Base-by-base conservation (phyloP, 306 rosid species). In the Crataegus laevigata region DNA sequence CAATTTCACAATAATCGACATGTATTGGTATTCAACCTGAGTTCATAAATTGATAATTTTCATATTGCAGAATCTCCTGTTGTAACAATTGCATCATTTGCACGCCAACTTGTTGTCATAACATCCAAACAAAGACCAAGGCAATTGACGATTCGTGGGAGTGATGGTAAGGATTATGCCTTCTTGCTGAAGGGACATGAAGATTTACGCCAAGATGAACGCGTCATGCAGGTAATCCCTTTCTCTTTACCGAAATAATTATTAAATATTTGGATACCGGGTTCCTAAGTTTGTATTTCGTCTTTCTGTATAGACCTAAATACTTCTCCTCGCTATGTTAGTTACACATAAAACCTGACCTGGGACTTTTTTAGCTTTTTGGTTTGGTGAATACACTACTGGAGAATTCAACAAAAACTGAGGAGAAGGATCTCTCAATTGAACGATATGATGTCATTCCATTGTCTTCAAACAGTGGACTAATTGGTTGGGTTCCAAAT, bases 111-210 rank as follows among this genome's bases (percentile, higher is more conserved):
- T 78, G 89, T 88, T 81, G 96, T 94, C 82, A 94, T 94, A 82
- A 86, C 97, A 72, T 94, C 98, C 78, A 94, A 94, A 89, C 98
- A 94, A 80, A 83, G 98, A 52, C 98, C 98, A 6, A 85, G 97
- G 84, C 91, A 94, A 84, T 86, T 94, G 82, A 91, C 98, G 28
- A 91, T 94, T 83, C 96, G 77, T 78, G 98, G 98, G 75, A 94
- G 92, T 78, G 96, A 94, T 77, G 97, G 98, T 71, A 91, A 90
- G 47, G 98, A 94, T 74, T 82, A 91, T 87, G 97, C 98, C 82
- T 94, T 94, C 82, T 92, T 94, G 78, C 83, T 94, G 80, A 94
- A 94, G 87, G 98, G 98, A 54, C 98, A 94, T 71, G 98, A 94
- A 82, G 98, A 94, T 82, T 74, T 94, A 68, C 98, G 98, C 70